A percentile compares a stretch with the other conserved stretches of the same genome.
Evolutionary conservation across 352 stramenopile genomes (phyloP).

Genomic region (Phytophthora fragariaefolia): DNA sequence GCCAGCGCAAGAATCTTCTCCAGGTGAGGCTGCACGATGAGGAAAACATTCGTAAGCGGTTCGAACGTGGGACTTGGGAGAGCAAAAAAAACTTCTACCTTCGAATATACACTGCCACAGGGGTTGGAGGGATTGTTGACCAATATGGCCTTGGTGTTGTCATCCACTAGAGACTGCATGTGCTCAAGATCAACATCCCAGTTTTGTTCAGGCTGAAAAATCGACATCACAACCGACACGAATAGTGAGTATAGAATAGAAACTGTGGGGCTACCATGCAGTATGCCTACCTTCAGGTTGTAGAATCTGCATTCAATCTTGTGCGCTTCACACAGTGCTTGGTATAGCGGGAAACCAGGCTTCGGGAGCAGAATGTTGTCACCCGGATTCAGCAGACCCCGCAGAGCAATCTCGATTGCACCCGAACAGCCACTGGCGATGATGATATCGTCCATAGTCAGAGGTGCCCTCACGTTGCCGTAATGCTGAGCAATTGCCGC

Average conservation of each 20-base stretch:
- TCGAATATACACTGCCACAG: slow-evolving; percentile 94
- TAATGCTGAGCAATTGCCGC: slow-evolving; percentile 90
- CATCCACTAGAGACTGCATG: slow-evolving; percentile 89
- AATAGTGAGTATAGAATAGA: not conserved
- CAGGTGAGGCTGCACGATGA: slow-evolving; percentile 52
- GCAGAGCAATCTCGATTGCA: slow-evolving; percentile 93
- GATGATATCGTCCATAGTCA: slow-evolving; percentile 94
- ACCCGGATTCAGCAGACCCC: slow-evolving; percentile 89
- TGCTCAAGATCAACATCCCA: slow-evolving; percentile 95
- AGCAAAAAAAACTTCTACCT: slow-evolving; percentile 38
- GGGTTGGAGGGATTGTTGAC: slow-evolving; percentile 97
- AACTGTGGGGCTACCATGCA: too few species aligned
- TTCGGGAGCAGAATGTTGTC: slow-evolving; percentile 94
- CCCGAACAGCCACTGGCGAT: slow-evolving; percentile 94
- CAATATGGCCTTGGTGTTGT: slow-evolving; percentile 92
- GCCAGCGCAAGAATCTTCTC: slow-evolving; percentile 78
- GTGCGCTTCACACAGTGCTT: slow-evolving; percentile 93
- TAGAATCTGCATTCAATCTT: slow-evolving; percentile 94
- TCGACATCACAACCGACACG: not conserved
- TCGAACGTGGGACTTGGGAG: not conserved
- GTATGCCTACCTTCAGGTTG: slow-evolving; percentile 77
- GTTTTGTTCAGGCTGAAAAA: slow-evolving; percentile 70
- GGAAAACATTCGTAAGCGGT: not conserved
- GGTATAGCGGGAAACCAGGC: slow-evolving; percentile 95
- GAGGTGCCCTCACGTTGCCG: slow-evolving; percentile 50